phyloP scores from a whole-genome alignment of 108 stramenopile genomes.

The Fistulifera pelliculosa region DNA sequence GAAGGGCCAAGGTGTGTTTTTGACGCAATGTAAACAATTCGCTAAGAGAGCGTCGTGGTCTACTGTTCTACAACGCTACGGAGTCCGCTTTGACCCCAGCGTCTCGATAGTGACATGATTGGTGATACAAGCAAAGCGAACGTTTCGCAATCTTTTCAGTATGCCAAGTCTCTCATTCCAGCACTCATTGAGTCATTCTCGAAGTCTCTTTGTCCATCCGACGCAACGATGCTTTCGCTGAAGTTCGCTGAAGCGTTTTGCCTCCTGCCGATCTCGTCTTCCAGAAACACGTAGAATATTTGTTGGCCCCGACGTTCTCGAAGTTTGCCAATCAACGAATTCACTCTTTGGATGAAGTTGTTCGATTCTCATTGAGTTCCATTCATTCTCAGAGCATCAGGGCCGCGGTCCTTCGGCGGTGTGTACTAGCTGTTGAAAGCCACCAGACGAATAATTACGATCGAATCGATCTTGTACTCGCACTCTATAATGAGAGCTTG shows the following conservation, averaged over 20 bases:
- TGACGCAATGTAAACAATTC: constrained; percentile 56
- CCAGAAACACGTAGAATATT: constrained; percentile 13
- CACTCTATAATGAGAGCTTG: too few relatives aligned
- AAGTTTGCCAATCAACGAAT: not conserved
- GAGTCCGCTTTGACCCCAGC: constrained; percentile 51
- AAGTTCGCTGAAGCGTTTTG: constrained; percentile 15
- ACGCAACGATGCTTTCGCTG: not conserved
- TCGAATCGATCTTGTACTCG: too few relatives aligned
- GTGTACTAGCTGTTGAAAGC: constrained; percentile 14
- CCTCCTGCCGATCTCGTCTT: constrained; percentile 6
- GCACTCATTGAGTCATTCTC: constrained; percentile 3
- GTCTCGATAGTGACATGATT: not conserved
- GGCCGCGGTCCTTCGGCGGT: constrained; percentile 14
- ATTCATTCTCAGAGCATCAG: constrained; percentile 3
- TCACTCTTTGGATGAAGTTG: not conserved
- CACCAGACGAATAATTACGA: too few relatives aligned
- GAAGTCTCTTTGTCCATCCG: constrained; percentile 3
- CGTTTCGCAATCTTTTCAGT: not conserved
- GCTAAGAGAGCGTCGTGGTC: constrained; percentile 61
- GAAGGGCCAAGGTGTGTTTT: constrained; percentile 57
- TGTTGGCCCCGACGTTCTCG: constrained; percentile 2
- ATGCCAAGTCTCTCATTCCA: constrained; percentile 9
- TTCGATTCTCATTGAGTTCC: constrained; percentile 1
- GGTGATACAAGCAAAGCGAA: too few relatives aligned
- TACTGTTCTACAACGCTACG: constrained; percentile 35